Conservation (phyloP, 441 rosid species). For the Bruguiera hainesii region DNA sequence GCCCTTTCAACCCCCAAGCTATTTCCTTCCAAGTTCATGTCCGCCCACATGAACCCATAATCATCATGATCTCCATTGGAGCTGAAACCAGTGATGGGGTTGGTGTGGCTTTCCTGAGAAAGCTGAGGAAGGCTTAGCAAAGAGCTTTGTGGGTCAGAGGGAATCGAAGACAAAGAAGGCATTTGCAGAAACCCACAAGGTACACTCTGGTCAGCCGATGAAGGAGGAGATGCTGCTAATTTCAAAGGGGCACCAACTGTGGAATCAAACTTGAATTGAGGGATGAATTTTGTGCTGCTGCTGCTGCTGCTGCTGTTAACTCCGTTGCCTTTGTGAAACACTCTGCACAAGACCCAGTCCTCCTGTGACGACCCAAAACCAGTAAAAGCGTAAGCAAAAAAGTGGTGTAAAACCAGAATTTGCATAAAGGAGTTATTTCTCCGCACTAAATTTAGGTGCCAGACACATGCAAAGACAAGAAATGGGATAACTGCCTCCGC, state of each 20-base stretch:
- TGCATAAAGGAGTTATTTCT: neutral
- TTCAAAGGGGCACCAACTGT: conserved; percentile 26
- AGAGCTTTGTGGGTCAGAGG: conserved; percentile 25
- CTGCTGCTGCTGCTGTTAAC: conserved; percentile 14
- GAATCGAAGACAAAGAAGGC: conserved; percentile 30
- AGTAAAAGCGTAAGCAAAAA: neutral
- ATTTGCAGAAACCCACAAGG: conserved; percentile 32
- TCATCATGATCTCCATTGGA: conserved; percentile 38
- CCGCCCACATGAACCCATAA: conserved; percentile 55
- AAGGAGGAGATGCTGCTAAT: conserved; percentile 18
- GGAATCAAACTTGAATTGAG: conserved; percentile 34
- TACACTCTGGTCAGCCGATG: conserved; percentile 8
- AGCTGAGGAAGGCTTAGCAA: conserved; percentile 47
- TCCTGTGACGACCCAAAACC: conserved; percentile 44
- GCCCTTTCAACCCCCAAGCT: conserved; percentile 43
- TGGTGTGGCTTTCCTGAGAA: conserved; percentile 23
- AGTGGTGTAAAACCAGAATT: neutral
- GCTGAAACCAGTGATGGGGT: conserved; percentile 25
- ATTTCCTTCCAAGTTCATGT: conserved; percentile 45
- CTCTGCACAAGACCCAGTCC: conserved; percentile 96
- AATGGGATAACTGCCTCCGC: too few species aligned
- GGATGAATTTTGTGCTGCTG: conserved; percentile 18
- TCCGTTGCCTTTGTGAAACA: conserved; percentile 67
- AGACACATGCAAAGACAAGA: neutral
- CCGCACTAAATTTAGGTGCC: neutral